These are phyloP conservation scores for Kodamaea hsintzibuensis DNA, from an alignment of 805 yeast species.

Conservation along the genomic window DNA sequence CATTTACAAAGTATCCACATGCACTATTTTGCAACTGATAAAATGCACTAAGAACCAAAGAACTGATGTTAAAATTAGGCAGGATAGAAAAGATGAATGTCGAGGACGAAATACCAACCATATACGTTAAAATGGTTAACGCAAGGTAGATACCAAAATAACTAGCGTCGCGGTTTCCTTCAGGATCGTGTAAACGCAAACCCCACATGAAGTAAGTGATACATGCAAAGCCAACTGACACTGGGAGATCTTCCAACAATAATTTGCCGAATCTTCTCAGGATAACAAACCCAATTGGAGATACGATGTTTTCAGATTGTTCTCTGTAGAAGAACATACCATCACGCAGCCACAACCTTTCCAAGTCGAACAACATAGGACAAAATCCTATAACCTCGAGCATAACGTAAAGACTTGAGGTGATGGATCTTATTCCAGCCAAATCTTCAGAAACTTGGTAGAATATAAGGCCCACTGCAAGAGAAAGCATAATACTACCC, in stretches of 20 bases:
- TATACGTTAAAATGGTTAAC: conserved; percentile 17
- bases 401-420: conserved; percentile 37
- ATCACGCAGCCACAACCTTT: conserved; percentile 40
- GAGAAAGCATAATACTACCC: conserved; percentile 51
- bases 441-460: conserved; percentile 58
- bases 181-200: conserved; percentile 36
- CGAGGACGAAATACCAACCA: conserved; percentile 22
- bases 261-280: conserved; percentile 68
- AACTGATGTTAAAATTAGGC: conserved; percentile 61
- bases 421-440: conserved; percentile 64
- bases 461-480: conserved; percentile 76
- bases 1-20: conserved; percentile 78
- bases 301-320: conserved; percentile 65
- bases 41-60: conserved; percentile 60
- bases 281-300: conserved; percentile 64
- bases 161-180: conserved; percentile 13
- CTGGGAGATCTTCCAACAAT: conserved; percentile 66
- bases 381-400: conserved; percentile 42
- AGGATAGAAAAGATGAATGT: conserved; percentile 43
- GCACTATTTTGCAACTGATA: conserved; percentile 76
- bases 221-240: conserved; percentile 57
- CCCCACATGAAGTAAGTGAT: conserved; percentile 82
- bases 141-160: conserved; percentile 24
- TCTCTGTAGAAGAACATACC: conserved; percentile 52
- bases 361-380: conserved; percentile 41